Base-by-base conservation (phyloP, 768 basidiomycete genomes). In the Sarcodon aspratus region DNA sequence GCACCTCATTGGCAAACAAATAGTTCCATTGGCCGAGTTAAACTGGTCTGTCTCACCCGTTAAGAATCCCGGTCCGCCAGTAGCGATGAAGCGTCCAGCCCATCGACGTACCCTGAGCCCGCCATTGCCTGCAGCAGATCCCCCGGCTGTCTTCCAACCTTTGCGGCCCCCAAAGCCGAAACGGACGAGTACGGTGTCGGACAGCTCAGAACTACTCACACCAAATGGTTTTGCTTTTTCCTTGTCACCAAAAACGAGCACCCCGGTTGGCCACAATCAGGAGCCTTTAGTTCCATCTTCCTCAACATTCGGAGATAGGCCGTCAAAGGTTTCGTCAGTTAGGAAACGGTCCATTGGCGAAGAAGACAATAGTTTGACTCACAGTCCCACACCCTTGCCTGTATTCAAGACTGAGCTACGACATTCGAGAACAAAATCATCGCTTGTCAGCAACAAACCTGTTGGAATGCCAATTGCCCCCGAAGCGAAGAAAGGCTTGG, bases 21-120 rank as follows among this genome's bases (percentile, higher is more conserved):
- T 85, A 45, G 72, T 75, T 1, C 81, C 82, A 0, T 85, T 80
- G 81, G 66, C 75, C 0, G 67, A 68, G 7, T 61, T 80, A 6
- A 66, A 71, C 36, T 58, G 61, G 54, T 52, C 66, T 6, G 64
- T 69, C 3, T 69, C 72, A 1, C 70, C 69, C 9, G 61, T 65
- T 45, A 72, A 63, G 55, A 50, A 50, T 52, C 12, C 63, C 54
- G 18, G 70, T 55, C 58, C 65, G 9, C 54, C 61, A 1, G 48
- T 57, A 13, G 52, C 61, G 3, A 54, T 27, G 7, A 18, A 45
- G 8, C 56, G 58, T 43, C 62, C 65, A 12, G 68, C 66, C 0
- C 78, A 79, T 56, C 76, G 71, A 59, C 71, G 75, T 36, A 77
- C 76, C 3, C 59, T 72, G 60, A 79, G 40, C 13, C 40, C 76